A percentile compares a stretch with the other conserved stretches of the same genome.
Conservation (phyloP, 2,329 filamentous ascomycete genomes). For the Phialophora verrucosa region DNA sequence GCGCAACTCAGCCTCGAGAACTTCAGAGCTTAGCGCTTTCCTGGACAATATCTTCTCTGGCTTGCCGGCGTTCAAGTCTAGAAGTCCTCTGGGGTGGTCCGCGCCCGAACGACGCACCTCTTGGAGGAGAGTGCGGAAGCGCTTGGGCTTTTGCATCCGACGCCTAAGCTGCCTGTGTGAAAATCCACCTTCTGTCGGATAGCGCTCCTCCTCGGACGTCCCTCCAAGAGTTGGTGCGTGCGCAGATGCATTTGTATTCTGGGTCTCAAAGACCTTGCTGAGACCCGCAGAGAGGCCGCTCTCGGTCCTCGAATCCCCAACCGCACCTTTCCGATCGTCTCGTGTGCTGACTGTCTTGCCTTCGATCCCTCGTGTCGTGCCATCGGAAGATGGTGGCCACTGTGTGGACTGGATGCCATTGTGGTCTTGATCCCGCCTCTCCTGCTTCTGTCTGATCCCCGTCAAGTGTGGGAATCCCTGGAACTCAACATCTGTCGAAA, state of each 20-base stretch:
- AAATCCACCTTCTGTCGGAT: not conserved
- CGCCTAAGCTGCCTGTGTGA: not conserved
- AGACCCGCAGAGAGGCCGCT: not conserved
- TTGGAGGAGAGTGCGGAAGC: slow-evolving; percentile 13
- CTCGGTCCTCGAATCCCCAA: not conserved
- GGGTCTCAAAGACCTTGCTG: not conserved
- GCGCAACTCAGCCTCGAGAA: slow-evolving; percentile 35
- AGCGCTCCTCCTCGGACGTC: not conserved
- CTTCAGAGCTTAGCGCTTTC: slow-evolving; percentile 17
- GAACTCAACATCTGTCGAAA: not conserved
- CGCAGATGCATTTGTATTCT: not conserved
- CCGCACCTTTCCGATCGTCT: not conserved
- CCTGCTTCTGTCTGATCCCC: not conserved
- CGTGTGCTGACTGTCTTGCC: not conserved
- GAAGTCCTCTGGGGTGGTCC: slow-evolving; percentile 4
- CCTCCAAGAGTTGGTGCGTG: not conserved
- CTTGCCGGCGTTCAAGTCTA: slow-evolving; percentile 8
- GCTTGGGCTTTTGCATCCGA: slow-evolving; percentile 7
- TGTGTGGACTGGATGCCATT: not conserved
- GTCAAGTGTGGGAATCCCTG: slow-evolving; percentile 10
- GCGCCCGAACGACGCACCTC: slow-evolving; percentile 2
- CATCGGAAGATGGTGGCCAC: not conserved
- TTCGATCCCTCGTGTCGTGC: not conserved
- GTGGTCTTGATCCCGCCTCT: not conserved
- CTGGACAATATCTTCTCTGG: slow-evolving; percentile 15